Conservation (phyloP, 192 early-diverging fungal genomes). For the Umbelopsis vinacea region DNA sequence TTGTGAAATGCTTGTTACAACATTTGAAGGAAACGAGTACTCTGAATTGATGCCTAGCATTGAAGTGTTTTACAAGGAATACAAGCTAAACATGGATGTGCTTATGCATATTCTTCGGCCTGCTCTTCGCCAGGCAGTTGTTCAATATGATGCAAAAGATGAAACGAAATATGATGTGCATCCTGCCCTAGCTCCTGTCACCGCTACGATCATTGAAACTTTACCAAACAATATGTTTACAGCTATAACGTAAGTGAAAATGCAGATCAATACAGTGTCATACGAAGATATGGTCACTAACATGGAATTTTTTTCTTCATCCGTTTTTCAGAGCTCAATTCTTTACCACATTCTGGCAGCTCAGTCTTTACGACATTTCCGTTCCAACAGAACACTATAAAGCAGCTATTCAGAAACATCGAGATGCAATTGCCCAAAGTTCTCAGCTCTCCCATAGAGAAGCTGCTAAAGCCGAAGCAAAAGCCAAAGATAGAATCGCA, state of each 20-base stretch:
- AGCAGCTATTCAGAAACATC: conserved; percentile 57
- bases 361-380: conserved; percentile 74
- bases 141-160: conserved; percentile 2
- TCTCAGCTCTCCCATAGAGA: conserved; percentile 28
- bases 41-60: conserved; percentile 50
- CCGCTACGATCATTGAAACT: conserved; percentile 40
- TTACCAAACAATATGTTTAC: conserved; percentile 30
- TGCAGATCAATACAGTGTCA: not conserved
- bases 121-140: conserved; percentile 44
- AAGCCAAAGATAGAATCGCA: conserved; percentile 34
- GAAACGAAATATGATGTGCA: conserved; percentile 35
- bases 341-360: conserved; percentile 81
- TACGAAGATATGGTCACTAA: not conserved
- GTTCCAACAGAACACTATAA: conserved; percentile 67
- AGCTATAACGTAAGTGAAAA: not conserved
- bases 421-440: conserved; percentile 36
- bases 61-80: conserved; percentile 53
- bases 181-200: conserved; percentile 29
- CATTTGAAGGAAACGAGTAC: conserved; percentile 55
- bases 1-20: conserved; percentile 61
- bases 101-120: conserved; percentile 72
- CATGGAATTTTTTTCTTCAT: not conserved
- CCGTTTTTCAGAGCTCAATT: conserved; percentile 53
- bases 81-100: conserved; percentile 62
- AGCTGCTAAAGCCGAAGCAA: conserved; percentile 26